Conservation (phyloP, 495 filamentous ascomycete genomes). For the Echria macrotheca region DNA sequence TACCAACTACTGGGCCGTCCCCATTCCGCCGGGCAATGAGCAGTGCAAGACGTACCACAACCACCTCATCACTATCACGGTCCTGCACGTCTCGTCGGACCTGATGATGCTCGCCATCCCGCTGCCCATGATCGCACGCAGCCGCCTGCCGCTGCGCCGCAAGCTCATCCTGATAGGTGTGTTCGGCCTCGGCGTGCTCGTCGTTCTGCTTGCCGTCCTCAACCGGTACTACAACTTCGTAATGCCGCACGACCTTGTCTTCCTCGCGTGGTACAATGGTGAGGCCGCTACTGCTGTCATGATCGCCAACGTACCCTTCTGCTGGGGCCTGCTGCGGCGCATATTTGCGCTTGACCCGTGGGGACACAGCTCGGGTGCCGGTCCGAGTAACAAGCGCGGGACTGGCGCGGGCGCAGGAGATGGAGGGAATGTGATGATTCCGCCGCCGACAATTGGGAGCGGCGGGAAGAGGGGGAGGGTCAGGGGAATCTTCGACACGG, state of each 20-base stretch:
- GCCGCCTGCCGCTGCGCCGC: conserved; percentile 10
- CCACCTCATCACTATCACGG: conserved; percentile 46
- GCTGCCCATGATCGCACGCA: conserved; percentile 26
- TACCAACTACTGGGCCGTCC: conserved; percentile 54
- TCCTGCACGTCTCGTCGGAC: conserved; percentile 33
- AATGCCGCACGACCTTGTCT: conserved; percentile 33
- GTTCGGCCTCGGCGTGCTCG: conserved; percentile 25
- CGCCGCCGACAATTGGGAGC: not conserved
- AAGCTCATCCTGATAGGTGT: conserved; percentile 15
- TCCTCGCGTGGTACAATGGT: conserved; percentile 31
- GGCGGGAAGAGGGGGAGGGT: not conserved
- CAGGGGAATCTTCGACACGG: not conserved
- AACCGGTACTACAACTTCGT: conserved; percentile 21
- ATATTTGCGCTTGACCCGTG: conserved; percentile 14
- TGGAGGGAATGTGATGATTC: not conserved
- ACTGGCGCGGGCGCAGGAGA: not conserved
- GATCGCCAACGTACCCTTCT: conserved; percentile 28
- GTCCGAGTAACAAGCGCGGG: too few relatives aligned
- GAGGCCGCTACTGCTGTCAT: conserved; percentile 26
- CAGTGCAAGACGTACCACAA: conserved; percentile 49
- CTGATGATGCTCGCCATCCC: conserved; percentile 27
- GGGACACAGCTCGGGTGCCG: not conserved
- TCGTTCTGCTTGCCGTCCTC: conserved; percentile 23
- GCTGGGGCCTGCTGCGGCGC: conserved; percentile 24
- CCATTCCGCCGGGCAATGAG: conserved; percentile 23